Evolutionary conservation across 257 asterid species (phyloP), one percentile per base, ranked within the genome.

Genomic region (Petrea volubilis): DNA sequence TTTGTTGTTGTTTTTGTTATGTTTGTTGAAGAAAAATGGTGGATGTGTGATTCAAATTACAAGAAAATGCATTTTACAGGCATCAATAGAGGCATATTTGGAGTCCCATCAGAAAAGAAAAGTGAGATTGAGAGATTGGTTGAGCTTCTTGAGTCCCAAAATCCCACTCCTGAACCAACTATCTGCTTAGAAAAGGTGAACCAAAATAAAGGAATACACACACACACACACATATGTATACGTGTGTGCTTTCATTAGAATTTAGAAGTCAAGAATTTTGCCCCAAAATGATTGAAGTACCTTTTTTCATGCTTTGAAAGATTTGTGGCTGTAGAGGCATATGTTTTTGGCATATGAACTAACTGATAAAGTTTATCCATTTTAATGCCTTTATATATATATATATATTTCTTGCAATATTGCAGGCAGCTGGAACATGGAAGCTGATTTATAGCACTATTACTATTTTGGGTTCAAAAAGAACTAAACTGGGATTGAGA

Each of bases 401-500:
- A n/a, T n/a, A n/a, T n/a, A n/a, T n/a, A n/a, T n/a, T n/a, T 9
- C 21, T 2, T 36, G 14, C 27, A 64, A 67, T 33, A 51, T 50
- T 69, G 60, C 74, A 92, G 98, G 83, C 87, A 27, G 89, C 68
- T 74, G 98, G 98, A 86, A 72, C 63, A 17, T 93, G 98, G 98
- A 91, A 81, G 84, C 96, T 93, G 68, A 81, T 90, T 55, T 93
- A 87, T 64, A 88, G 92, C 83, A 89, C 98, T 15, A 89, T 91
- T 57, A 86, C 92, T 17, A 85, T 93, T 77, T 73, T 89, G 52
- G 97, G 98, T 60, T 82, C 98, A 11, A 93, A 74, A 86, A 79
- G 98, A 77, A 93, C 98, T 34, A 93, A 89, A 78, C 74, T 93
- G 12, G 98, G 98, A 75, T 80, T 93, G 83, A 74, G 98, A 60